Evolutionary conservation across 2,329 filamentous ascomycete species (phyloP).

Genomic region (Neopestalotiopsis rosae): DNA sequence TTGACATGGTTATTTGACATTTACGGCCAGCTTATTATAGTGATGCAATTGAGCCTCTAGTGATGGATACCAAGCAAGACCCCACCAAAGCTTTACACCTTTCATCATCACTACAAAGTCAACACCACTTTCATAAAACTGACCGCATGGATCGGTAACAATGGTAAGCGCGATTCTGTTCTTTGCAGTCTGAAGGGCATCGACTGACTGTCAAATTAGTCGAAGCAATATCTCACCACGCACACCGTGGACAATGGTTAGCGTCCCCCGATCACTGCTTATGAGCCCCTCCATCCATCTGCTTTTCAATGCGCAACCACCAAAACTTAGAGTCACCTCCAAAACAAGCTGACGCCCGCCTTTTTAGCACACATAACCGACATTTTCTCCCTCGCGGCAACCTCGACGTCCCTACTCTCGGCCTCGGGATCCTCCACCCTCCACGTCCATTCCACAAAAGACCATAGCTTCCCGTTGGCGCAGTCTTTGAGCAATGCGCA

Average conservation of each 20-base stretch:
- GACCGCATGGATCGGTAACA: constrained; percentile 42
- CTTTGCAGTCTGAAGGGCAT: background rate
- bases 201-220: constrained; percentile 58
- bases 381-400: constrained; percentile 83
- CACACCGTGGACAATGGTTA: constrained; percentile 88
- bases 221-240: constrained; percentile 96
- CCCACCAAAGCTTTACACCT: constrained; percentile 33
- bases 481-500: constrained; percentile 85
- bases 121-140: constrained; percentile 23
- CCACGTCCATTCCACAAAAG: constrained; percentile 76
- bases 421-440: constrained; percentile 85
- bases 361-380: constrained; percentile 77
- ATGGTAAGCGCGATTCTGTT: constrained; percentile 40
- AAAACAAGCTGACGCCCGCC: background rate
- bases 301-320: constrained; percentile 12
- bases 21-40: background rate
- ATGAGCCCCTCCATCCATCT: constrained; percentile 13
- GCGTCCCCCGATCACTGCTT: constrained; percentile 37
- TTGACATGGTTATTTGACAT: background rate
- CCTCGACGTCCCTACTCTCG: constrained; percentile 75
- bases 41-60: constrained; percentile 16
- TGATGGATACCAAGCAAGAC: constrained; percentile 17
- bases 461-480: constrained; percentile 74
- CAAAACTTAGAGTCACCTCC: background rate
- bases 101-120: constrained; percentile 27